Evolutionary conservation across 495 filamentous ascomycete species (phyloP).

Genomic region (Halenospora varia): DNA sequence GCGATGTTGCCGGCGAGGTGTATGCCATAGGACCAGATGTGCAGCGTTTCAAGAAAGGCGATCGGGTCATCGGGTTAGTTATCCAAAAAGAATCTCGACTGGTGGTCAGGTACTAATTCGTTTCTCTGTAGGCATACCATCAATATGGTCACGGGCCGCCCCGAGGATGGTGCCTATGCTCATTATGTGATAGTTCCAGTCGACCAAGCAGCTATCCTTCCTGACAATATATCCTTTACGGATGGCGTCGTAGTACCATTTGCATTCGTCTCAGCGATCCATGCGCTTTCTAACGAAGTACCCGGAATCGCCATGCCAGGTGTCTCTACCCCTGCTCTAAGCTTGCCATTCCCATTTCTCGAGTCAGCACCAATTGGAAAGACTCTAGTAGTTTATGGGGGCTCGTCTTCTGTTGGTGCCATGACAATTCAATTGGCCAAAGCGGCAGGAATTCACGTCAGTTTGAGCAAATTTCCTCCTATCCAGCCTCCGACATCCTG

Average conservation of each 20-base stretch:
- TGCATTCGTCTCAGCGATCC: slow-evolving; percentile 30
- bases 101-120: too few species aligned
- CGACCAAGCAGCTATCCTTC: slow-evolving; percentile 31
- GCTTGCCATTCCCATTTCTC: slow-evolving; percentile 33
- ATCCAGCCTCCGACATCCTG: too few species aligned
- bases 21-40: slow-evolving; percentile 42
- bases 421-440: slow-evolving; percentile 33
- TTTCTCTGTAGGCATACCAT: slow-evolving; percentile 31
- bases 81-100: neutral
- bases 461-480: too few species aligned
- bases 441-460: slow-evolving; percentile 30
- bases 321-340: slow-evolving; percentile 26
- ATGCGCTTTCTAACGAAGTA: slow-evolving; percentile 29
- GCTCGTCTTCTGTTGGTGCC: slow-evolving; percentile 28
- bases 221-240: slow-evolving; percentile 29
- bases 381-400: slow-evolving; percentile 32
- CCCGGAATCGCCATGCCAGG: slow-evolving; percentile 27
- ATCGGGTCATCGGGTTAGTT: slow-evolving; percentile 38
- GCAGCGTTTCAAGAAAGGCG: slow-evolving; percentile 40
- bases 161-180: slow-evolving; percentile 24
- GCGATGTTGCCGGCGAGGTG: slow-evolving; percentile 52
- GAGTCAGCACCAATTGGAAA: slow-evolving; percentile 15
- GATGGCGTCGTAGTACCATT: slow-evolving; percentile 35
- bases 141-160: slow-evolving; percentile 32
- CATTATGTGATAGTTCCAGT: slow-evolving; percentile 25